These are phyloP conservation scores for Trypanosoma platydactyli DNA, from an alignment of 208 protist species.

Conservation along the genomic window DNA sequence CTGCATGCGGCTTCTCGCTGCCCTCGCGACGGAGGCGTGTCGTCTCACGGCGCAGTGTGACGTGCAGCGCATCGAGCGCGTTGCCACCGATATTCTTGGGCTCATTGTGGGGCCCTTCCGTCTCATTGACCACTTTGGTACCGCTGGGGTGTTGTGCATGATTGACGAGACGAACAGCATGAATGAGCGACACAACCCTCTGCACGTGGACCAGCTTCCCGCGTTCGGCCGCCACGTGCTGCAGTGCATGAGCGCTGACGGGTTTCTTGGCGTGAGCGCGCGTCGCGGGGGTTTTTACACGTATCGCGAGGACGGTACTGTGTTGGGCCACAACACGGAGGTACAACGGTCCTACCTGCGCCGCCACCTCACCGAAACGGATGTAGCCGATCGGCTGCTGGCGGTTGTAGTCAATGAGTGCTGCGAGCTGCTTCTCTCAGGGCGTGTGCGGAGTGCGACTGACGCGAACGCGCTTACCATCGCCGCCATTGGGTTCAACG, in stretches of 20 bases:
- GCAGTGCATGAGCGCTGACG: conserved; percentile 41
- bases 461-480: conserved; percentile 66
- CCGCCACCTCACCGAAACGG: conserved; percentile 29
- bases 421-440: conserved; percentile 52
- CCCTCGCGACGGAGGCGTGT: conserved; percentile 47
- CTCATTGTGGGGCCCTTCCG: conserved; percentile 45
- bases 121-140: conserved; percentile 57
- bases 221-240: conserved; percentile 17
- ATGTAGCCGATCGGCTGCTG: conserved; percentile 57
- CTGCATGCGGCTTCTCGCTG: conserved; percentile 46
- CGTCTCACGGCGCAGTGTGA: conserved; percentile 19
- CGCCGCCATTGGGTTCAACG: conserved; percentile 58
- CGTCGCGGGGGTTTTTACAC: conserved; percentile 58
- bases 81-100: conserved; percentile 39
- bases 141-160: conserved; percentile 32
- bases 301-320: conserved; percentile 17
- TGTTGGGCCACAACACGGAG: conserved; percentile 13
- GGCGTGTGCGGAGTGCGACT: conserved; percentile 35
- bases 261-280: conserved; percentile 33
- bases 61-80: conserved; percentile 41
- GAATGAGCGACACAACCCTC: conserved; percentile 7
- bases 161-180: conserved; percentile 27
- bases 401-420: conserved; percentile 63
- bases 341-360: conserved; percentile 31
- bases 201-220: conserved; percentile 15